phyloP scores from a whole-genome alignment of 2,329 filamentous ascomycete genomes.

The Pleoardoris graminearum region DNA sequence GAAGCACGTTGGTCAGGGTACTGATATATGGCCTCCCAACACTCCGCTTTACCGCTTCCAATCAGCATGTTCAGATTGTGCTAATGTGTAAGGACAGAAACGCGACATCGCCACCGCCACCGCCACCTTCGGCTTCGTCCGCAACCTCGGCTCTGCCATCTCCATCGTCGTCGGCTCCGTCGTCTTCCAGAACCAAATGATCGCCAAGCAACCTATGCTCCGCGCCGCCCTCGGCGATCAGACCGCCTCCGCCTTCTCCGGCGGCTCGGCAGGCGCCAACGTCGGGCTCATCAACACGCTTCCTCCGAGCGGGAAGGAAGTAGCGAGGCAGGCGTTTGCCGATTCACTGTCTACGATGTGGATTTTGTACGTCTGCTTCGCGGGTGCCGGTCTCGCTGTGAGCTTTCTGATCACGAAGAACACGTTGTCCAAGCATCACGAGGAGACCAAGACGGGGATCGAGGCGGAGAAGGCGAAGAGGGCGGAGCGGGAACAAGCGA shows the following conservation, averaged over 20 bases:
- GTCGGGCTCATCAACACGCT: conserved; percentile 61
- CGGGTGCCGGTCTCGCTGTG: conserved; percentile 45
- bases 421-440: conserved; percentile 48
- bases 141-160: conserved; percentile 69
- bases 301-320: conserved; percentile 49
- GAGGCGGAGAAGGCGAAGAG: conserved; percentile 48
- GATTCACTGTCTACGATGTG: conserved; percentile 53
- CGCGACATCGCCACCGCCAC: conserved; percentile 71
- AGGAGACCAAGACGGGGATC: conserved; percentile 55
- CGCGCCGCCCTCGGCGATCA: conserved; percentile 55
- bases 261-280: conserved; percentile 64
- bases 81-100: conserved; percentile 37
- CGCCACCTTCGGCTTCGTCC: conserved; percentile 67
- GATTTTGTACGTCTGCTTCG: conserved; percentile 53
- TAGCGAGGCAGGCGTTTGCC: conserved; percentile 50
- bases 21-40: not conserved
- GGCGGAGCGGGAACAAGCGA: conserved; percentile 40
- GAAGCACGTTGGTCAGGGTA: too few species aligned
- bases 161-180: conserved; percentile 76
- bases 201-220: conserved; percentile 57
- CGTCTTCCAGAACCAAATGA: conserved; percentile 76
- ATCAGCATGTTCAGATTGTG: too few species aligned
- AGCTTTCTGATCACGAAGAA: conserved; percentile 50
- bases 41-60: not conserved
- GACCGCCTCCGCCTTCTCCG: conserved; percentile 58